Conservation (phyloP, 139 green algal species). For the Prasinococcaceae sp. region DNA sequence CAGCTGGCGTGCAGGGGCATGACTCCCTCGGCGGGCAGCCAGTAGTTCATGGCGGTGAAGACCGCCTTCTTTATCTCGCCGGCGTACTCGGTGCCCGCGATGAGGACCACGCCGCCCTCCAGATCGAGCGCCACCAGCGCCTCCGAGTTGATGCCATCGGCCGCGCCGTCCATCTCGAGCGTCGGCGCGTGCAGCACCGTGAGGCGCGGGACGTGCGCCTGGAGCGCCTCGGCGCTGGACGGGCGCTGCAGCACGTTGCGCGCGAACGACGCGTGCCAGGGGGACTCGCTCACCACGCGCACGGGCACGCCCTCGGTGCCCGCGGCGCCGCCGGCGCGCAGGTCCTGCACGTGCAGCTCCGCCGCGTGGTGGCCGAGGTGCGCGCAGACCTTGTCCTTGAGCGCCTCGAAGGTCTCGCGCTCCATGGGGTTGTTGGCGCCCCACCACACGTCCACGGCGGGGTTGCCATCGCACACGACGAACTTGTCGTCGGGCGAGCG, state of each 20-base stretch:
- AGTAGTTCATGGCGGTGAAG: slow-evolving; percentile 74
- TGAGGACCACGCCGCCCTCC: slow-evolving; percentile 36
- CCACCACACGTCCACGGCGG: slow-evolving; percentile 23
- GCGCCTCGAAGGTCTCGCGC: slow-evolving; percentile 48
- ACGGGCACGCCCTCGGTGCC: too few species aligned
- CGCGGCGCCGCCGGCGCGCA: too few species aligned
- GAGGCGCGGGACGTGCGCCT: slow-evolving; percentile 62
- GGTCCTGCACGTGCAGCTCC: not conserved
- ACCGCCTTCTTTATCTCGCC: slow-evolving; percentile 93
- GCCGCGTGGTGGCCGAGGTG: not conserved
- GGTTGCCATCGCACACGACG: slow-evolving; percentile 57
- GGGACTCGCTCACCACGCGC: slow-evolving; percentile 45
- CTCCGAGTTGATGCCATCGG: slow-evolving; percentile 63
- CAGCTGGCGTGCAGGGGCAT: slow-evolving; percentile 79
- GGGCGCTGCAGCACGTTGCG: slow-evolving; percentile 91
- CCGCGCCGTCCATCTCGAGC: slow-evolving; percentile 60
- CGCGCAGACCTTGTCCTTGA: not conserved
- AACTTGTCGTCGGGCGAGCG: slow-evolving; percentile 85
- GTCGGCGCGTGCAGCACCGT: slow-evolving; percentile 75
- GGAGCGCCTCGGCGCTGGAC: slow-evolving; percentile 56
- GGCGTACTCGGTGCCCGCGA: slow-evolving; percentile 63
- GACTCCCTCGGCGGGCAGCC: slow-evolving; percentile 64
- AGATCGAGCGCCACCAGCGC: slow-evolving; percentile 67
- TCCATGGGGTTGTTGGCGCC: slow-evolving; percentile 57
- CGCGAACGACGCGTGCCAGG: slow-evolving; percentile 95